These are phyloP conservation scores for Chaetomium globosum DNA, from an alignment of 2,329 filamentous ascomycete species.

Conservation along the genomic window DNA sequence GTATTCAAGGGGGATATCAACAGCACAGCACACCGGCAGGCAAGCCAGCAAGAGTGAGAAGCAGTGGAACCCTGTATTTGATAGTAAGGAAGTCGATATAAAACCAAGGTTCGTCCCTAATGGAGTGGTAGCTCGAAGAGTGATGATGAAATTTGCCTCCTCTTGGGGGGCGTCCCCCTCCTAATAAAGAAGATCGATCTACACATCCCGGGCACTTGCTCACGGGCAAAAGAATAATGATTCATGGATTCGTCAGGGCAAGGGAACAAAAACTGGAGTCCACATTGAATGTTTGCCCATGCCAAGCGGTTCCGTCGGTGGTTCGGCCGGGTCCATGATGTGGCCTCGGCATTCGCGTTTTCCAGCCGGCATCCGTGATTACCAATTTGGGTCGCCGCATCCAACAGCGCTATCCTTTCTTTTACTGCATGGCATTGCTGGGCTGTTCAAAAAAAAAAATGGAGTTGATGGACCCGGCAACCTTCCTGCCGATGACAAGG, in stretches of 20 bases:
- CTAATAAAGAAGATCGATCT: slow-evolving; percentile 22
- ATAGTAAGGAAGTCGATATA: slow-evolving; percentile 1
- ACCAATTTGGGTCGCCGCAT: slow-evolving; percentile 15
- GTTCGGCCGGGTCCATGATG: background rate
- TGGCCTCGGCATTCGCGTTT: slow-evolving; percentile 29
- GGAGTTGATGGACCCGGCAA: background rate
- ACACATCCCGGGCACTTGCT: slow-evolving; percentile 5
- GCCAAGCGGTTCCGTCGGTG: background rate
- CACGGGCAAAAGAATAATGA: background rate
- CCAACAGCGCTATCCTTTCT: background rate
- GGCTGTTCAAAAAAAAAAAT: background rate
- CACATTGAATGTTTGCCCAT: slow-evolving; percentile 8
- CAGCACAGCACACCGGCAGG: slow-evolving; percentile 11
- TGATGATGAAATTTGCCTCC: slow-evolving; percentile 22
- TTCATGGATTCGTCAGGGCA: slow-evolving; percentile 9
- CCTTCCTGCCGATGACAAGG: background rate
- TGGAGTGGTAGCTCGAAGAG: background rate
- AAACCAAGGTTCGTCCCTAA: slow-evolving; percentile 15
- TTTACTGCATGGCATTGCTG: background rate
- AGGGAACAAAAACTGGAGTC: slow-evolving; percentile 1
- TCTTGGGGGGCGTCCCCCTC: background rate
- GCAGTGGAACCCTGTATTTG: background rate
- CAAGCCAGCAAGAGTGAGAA: background rate
- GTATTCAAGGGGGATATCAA: slow-evolving; percentile 6
- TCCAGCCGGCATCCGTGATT: slow-evolving; percentile 7